Evolutionary conservation across 495 filamentous ascomycete species (phyloP), one percentile per base, ranked within the genome.

Genomic region (Daldinia bambusicola): DNA sequence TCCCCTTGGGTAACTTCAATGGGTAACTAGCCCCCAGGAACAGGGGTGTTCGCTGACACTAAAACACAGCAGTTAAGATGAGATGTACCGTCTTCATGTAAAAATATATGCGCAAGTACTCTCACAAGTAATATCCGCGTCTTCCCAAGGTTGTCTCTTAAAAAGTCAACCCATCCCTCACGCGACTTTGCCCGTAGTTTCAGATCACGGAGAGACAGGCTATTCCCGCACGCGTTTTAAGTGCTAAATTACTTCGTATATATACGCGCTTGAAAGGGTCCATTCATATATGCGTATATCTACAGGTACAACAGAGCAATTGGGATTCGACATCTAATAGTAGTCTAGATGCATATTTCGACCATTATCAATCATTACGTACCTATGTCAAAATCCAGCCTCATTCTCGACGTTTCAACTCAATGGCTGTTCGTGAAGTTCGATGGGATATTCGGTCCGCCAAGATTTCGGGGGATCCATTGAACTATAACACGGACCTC

Each of bases 181-280:
- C 62, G 62, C 68, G 62, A 70, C 68, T 66, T 62, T 53, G 22
- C 48, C 57, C 68, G 51, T 69, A 66, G 55, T 57, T 57, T 57
- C 55, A 57, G 55, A 38, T 57, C 16, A 41, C n/a, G 34, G 34
- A 40, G n/a, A 22, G 34, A 36, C 36, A 16, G 55, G 55, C 36
- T 57, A 38, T 38, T 57, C 20, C 34, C 55, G 18, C 36, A n/a
- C 55, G 30, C 32, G 32, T 36, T 32, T 32, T 20, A 22, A 36
- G 32, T 30, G 30, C 14, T 53, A 32, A 32, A 36, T 36, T 36
- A 36, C 34, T 10, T 32, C 31, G 1, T 26, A 26, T 26, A 26
- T 53, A 53, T 53, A 30, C 43, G 43, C 20, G 20, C 20, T 48
- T 48, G 8, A 16, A 48, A 20, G n/a, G n/a, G 20, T 40, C 9